A percentile compares a stretch with the other conserved stretches of the same genome.
phyloP scores from a whole-genome alignment of 2,329 filamentous ascomycete species.

The Bimuria novae-zelandiae region DNA sequence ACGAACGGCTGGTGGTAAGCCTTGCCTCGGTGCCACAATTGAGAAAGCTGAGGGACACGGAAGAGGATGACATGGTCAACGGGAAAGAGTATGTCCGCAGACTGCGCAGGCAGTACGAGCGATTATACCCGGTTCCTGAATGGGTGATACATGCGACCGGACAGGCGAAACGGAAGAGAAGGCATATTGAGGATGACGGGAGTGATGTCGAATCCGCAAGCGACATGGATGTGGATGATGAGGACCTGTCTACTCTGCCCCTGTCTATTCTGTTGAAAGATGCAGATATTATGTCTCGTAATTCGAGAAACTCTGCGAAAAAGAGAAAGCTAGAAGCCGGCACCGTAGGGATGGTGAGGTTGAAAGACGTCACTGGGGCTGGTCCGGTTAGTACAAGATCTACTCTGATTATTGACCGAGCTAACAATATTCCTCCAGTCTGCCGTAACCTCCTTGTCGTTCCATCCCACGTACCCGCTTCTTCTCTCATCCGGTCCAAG shows the following conservation, averaged over 20 bases:
- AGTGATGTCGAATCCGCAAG: slow-evolving; percentile 59
- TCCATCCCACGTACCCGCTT: slow-evolving; percentile 87
- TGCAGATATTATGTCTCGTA: slow-evolving; percentile 66
- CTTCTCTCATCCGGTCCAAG: slow-evolving; percentile 87
- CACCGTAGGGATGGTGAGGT: slow-evolving; percentile 85
- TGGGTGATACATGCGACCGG: slow-evolving; percentile 60
- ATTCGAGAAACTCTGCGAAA: slow-evolving; percentile 56
- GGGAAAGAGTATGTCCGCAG: slow-evolving; percentile 84
- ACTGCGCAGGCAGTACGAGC: slow-evolving; percentile 76
- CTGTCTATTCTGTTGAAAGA: slow-evolving; percentile 80
- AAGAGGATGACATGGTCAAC: slow-evolving; percentile 82
- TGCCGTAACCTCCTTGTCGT: slow-evolving; percentile 79
- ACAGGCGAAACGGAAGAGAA: slow-evolving; percentile 53
- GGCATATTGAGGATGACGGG: slow-evolving; percentile 47
- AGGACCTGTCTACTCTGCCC: slow-evolving; percentile 69
- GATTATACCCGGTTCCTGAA: slow-evolving; percentile 64
- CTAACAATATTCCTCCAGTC: slow-evolving; percentile 51
- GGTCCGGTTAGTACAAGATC: slow-evolving; percentile 62
- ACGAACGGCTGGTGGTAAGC: slow-evolving; percentile 84
- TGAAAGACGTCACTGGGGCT: slow-evolving; percentile 79
- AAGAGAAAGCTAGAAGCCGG: slow-evolving; percentile 80
- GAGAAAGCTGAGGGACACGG: slow-evolving; percentile 79
- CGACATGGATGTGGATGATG: slow-evolving; percentile 56
- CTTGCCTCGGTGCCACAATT: slow-evolving; percentile 75
- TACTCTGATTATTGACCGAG: not conserved